Conservation (phyloP, 331 rosid species). For the Phaseolus coccineus region DNA sequence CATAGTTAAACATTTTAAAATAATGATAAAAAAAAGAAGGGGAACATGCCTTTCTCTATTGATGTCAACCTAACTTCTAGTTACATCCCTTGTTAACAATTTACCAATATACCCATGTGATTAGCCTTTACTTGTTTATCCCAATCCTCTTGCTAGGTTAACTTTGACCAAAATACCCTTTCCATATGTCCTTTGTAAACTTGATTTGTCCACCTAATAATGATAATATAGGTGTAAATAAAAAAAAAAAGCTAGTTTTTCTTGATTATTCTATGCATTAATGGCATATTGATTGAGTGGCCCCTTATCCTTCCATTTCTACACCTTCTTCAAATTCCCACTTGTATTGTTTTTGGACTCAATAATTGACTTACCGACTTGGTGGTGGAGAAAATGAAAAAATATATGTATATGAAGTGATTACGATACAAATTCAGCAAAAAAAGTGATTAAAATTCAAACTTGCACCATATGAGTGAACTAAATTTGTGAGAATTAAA, state of each 20-base stretch:
- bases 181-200: background rate
- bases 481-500: too few species aligned
- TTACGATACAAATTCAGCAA: too few species aligned
- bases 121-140: background rate
- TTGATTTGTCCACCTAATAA: constrained; percentile 22
- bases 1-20: too few species aligned
- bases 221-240: background rate
- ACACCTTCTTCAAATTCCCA: constrained; percentile 47
- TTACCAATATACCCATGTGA: constrained; percentile 39
- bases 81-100: constrained; percentile 17
- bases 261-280: constrained; percentile 57
- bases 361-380: constrained; percentile 59
- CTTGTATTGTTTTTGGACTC: constrained; percentile 50
- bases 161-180: constrained; percentile 44
- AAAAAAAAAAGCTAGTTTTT: constrained; percentile 14
- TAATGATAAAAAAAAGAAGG: background rate
- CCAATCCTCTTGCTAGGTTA: background rate
- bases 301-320: constrained; percentile 47
- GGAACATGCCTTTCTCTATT: constrained; percentile 7
- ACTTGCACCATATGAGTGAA: too few species aligned
- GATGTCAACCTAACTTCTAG: constrained; percentile 36
- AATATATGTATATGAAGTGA: too few species aligned
- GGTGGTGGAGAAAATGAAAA: background rate
- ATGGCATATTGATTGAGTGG: constrained; percentile 58
- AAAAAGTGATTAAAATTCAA: too few species aligned